phyloP scores from a whole-genome alignment of 169 alveolate genomes.

The Besnoitia besnoiti region DNA sequence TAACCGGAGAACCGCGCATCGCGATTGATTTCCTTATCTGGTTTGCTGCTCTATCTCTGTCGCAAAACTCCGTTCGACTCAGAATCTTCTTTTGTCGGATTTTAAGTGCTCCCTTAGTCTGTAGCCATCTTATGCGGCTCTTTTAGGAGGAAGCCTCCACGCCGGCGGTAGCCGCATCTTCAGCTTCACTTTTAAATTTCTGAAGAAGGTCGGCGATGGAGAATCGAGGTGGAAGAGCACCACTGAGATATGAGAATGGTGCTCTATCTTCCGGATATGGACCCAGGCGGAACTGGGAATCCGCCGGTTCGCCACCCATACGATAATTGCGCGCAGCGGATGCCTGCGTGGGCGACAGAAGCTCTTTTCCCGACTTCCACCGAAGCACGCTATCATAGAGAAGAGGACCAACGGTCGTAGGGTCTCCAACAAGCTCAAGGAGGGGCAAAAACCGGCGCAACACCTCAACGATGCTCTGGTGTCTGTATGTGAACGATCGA shows the following conservation, averaged over 20 bases:
- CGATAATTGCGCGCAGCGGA: background rate
- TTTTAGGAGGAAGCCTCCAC: background rate
- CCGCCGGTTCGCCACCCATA: conserved; percentile 13
- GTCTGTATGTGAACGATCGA: background rate
- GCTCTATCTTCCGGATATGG: background rate
- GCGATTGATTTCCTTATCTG: background rate
- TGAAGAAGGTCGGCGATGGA: background rate
- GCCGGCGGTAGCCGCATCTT: background rate
- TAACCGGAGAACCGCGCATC: background rate
- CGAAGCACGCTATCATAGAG: conserved; percentile 17
- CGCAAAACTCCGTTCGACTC: background rate
- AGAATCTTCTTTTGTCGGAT: background rate
- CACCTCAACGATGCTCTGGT: conserved; percentile 27
- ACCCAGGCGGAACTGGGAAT: background rate
- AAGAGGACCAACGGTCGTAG: background rate
- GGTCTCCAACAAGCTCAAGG: background rate
- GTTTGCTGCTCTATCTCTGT: background rate
- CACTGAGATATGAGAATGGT: conserved; percentile 11
- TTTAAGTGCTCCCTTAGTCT: background rate
- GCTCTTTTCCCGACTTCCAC: background rate
- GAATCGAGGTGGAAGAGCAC: conserved; percentile 28
- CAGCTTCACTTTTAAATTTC: background rate
- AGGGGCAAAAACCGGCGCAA: conserved; percentile 30
- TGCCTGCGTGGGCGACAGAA: conserved; percentile 16
- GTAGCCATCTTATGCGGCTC: background rate